Conservation (phyloP, 495 filamentous ascomycete species). For the Neurospora pannonica region DNA sequence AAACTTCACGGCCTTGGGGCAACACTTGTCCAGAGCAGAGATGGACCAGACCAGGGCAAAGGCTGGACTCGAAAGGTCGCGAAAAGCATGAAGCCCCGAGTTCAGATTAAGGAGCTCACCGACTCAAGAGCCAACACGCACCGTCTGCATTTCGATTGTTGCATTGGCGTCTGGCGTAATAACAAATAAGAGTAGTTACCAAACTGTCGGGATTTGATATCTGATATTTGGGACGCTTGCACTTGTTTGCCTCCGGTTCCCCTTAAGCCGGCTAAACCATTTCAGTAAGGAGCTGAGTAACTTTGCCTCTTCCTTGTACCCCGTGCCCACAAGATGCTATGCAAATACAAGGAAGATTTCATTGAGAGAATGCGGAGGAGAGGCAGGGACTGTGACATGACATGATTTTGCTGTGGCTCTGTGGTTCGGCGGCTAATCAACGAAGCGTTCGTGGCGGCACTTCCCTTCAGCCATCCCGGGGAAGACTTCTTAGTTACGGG, state of each 20-base stretch:
- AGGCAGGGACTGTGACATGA: background rate
- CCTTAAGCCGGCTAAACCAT: background rate
- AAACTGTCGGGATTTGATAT: background rate
- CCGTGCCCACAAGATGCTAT: background rate
- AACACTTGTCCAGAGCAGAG: background rate
- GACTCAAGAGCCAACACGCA: background rate
- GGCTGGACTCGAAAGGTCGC: background rate
- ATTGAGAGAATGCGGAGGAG: background rate
- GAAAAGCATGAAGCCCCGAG: background rate
- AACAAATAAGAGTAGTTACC: background rate
- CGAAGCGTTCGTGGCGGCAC: background rate
- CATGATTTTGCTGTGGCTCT: background rate
- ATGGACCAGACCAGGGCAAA: background rate
- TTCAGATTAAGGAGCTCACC: background rate
- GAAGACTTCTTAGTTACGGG: background rate
- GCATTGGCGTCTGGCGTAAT: background rate
- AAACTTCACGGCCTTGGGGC: background rate
- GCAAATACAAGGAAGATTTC: background rate
- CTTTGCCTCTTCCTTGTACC: background rate
- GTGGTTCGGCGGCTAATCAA: background rate
- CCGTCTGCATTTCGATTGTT: background rate
- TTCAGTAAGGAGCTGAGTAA: background rate
- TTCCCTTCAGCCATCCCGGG: background rate
- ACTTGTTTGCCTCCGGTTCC: background rate
- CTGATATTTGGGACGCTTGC: background rate